Base-by-base conservation (phyloP, 495 filamentous ascomycete genomes). In the Aspergillus steynii region DNA sequence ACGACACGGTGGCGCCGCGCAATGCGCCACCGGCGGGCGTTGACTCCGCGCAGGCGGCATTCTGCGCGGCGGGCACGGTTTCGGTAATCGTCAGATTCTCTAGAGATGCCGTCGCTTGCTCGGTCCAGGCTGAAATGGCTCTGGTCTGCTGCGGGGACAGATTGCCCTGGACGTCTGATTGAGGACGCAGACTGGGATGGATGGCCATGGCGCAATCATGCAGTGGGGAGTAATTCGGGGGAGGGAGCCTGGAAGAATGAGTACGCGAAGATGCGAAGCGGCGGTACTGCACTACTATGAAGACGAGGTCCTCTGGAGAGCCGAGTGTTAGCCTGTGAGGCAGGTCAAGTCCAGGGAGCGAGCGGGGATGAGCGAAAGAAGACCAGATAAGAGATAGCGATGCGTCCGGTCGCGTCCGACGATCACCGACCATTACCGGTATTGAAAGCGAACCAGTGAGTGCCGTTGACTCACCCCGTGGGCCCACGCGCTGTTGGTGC, bases 51-150 rank as follows among this genome's bases (percentile, higher is more conserved):
- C 54, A 56, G 15, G 69, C 20, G 29, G 45, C 45, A 60, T 32
- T 58, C 37, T 58, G 26, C 10, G 63, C 56, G 31, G 52, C 56
- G 2, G 63, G 59, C 28, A 53, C 50, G 3, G 72, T 58, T 9
- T 79, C 77, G 12, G 75, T 75, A 5, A 83, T 60, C 42, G 74
- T 74, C 59, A 83, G 61, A 31, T 74, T 67, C 54, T 75, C 68
- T 29, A 83, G 56, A 47, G 80, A 77, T 34, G 75, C 73, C 27
- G 77, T 65, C 20, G 80, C 79, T 64, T 83, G 77, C 60, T 82
- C 80, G 12, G 81, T 80, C 82, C 81, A 83, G 34, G 76, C 74
- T 52, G 80, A 80, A 58, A 83, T 83, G 26, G 79, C 77, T 50
- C 75, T 67, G 15, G 77, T 70, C 60, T 79, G 78, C 55, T 77